These are phyloP conservation scores for Cryptosporidium sp. DNA, from an alignment of 169 alveolate species.

Conservation along the genomic window DNA sequence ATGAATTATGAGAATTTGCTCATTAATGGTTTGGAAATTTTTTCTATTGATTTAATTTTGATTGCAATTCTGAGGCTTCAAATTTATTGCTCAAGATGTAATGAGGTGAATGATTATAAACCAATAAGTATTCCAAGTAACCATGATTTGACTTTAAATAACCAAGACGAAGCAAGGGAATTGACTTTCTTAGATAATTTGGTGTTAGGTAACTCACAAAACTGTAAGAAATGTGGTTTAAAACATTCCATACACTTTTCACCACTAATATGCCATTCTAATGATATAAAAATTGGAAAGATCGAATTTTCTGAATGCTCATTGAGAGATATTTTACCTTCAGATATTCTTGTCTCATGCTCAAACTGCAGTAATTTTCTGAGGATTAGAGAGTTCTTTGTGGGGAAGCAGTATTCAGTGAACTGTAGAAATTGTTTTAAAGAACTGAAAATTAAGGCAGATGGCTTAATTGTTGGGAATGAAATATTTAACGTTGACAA, in stretches of 20 bases:
- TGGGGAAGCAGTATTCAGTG: slow-evolving; percentile 41
- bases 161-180: neutral
- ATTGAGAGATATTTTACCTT: slow-evolving; percentile 38
- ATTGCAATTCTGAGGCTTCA: slow-evolving; percentile 46
- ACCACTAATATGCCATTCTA: slow-evolving; percentile 51
- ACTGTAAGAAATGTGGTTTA: slow-evolving; percentile 49
- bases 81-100: slow-evolving; percentile 48
- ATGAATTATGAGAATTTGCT: slow-evolving; percentile 22
- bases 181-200: slow-evolving; percentile 34
- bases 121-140: slow-evolving; percentile 69
- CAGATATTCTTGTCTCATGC: slow-evolving; percentile 59
- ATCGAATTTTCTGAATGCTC: slow-evolving; percentile 53
- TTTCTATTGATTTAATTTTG: neutral
- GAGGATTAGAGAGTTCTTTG: slow-evolving; percentile 40
- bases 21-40: neutral
- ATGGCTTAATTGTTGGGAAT: slow-evolving; percentile 23
- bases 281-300: slow-evolving; percentile 30
- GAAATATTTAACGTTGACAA: slow-evolving; percentile 42
- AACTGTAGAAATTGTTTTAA: slow-evolving; percentile 66
- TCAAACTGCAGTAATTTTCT: slow-evolving; percentile 37
- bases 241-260: slow-evolving; percentile 50
- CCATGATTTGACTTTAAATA: slow-evolving; percentile 19
- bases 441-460: slow-evolving; percentile 34
- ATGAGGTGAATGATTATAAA: slow-evolving; percentile 52
- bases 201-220: slow-evolving; percentile 47